Evolutionary conservation across 805 yeast genomes (phyloP), one percentile per base, ranked within the genome.

Genomic region (Hanseniaspora taiwanica): DNA sequence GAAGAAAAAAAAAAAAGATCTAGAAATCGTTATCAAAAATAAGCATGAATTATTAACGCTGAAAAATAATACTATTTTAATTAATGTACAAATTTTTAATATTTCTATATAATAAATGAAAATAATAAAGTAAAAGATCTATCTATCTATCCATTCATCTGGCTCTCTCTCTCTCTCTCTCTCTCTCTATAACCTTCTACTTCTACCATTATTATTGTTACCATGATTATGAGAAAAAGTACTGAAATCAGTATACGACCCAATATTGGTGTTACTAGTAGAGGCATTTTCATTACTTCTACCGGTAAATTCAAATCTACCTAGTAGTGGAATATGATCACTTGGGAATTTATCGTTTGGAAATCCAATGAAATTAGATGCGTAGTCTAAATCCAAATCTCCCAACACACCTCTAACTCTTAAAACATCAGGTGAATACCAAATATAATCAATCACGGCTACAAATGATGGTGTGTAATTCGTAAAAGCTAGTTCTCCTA

Each of bases 291-390:
- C 55, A 43, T 24, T 47, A 41, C 56, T 54, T 52, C 73, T 76
- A 13, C 17, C 17, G 53, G 72, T 74, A 54, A 86, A 74, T 52
- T 77, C 83, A 53, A 89, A 79, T 56, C 78, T 76, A 16, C 87
- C 69, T 42, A 85, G 72, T 46, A 89, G 64, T n/a, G 96, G 87
- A 52, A 89, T 73, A 62, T 89, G 97, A 60, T 89, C 97, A 37
- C 94, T 83, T 19, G 97, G 96, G 64, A 80, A 81, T 57, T 86
- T 83, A 18, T 86, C 84, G 55, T 84, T 84, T 17, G 99, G 99
- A 60, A 91, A 77, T 6, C 97, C 99, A 56, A 91, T 80, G 45
- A 76, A 76, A 48, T 78, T 78, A 42, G 72, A 65, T 36, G 79
- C 69, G 57, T 91, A 91, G 3, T 80, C 81, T 36, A 69, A 69